phyloP scores from a whole-genome alignment of 257 asterid species.

The Paulownia fortunei region DNA sequence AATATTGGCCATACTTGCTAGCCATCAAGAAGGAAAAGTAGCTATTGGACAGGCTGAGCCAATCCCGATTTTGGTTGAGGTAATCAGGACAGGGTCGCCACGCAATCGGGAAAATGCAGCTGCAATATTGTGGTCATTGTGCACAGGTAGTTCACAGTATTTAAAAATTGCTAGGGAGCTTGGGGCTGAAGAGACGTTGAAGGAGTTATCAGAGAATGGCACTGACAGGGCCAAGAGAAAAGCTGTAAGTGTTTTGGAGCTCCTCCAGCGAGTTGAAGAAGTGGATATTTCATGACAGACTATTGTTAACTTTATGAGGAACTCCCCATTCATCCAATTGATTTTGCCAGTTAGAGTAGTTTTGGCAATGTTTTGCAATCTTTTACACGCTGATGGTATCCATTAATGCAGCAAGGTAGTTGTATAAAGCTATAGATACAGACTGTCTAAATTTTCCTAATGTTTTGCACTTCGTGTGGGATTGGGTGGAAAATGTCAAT shows the following conservation, averaged over 20 bases:
- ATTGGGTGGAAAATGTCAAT: neutral
- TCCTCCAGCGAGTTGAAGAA: slow-evolving; percentile 63
- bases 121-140: slow-evolving; percentile 81
- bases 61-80: slow-evolving; percentile 64
- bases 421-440: slow-evolving; percentile 32
- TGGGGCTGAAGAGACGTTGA: slow-evolving; percentile 84
- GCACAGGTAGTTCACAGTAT: slow-evolving; percentile 61
- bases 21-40: slow-evolving; percentile 85
- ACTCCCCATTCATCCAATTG: neutral
- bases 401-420: neutral
- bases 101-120: slow-evolving; percentile 90
- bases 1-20: slow-evolving; percentile 82
- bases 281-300: slow-evolving; percentile 46
- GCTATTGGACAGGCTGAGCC: slow-evolving; percentile 81
- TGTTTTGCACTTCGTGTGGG: neutral
- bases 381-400: neutral
- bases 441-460: neutral
- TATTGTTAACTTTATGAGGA: neutral
- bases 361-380: neutral
- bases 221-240: slow-evolving; percentile 94
- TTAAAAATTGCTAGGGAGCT: slow-evolving; percentile 65
- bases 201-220: slow-evolving; percentile 81
- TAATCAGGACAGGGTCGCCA: slow-evolving; percentile 82
- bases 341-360: slow-evolving; percentile 12
- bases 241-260: slow-evolving; percentile 82